These are phyloP conservation scores for Betula pendula DNA, from an alignment of 306 rosid species.

Conservation along the genomic window DNA sequence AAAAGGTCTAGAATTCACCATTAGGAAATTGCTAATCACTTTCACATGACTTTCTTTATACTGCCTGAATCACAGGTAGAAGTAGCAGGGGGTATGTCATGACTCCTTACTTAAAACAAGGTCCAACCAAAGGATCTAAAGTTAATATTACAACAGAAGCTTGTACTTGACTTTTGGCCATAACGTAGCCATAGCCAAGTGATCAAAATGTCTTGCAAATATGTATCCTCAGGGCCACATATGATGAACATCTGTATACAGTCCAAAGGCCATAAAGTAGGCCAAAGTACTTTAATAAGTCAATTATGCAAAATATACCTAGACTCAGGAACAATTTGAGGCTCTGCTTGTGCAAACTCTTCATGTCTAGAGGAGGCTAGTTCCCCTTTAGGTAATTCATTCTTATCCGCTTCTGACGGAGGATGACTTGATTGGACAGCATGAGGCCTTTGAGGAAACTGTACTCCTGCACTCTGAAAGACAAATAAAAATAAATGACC, in stretches of 20 bases:
- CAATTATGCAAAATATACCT: constrained; percentile 52
- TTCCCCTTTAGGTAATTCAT: constrained; percentile 51
- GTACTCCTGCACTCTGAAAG: constrained; percentile 85
- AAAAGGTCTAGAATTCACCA: background rate
- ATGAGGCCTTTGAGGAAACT: constrained; percentile 70
- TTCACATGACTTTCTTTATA: background rate
- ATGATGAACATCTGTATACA: background rate
- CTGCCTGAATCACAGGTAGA: background rate
- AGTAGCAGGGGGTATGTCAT: background rate
- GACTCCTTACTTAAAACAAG: background rate
- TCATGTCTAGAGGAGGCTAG: constrained; percentile 49
- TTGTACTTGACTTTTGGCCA: background rate
- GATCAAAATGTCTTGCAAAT: background rate
- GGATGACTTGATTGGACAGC: constrained; percentile 50
- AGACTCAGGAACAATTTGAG: constrained; percentile 68
- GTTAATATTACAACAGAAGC: background rate
- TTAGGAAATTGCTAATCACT: background rate
- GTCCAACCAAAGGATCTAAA: background rate
- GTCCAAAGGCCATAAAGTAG: background rate
- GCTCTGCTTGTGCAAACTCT: constrained; percentile 47
- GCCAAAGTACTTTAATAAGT: background rate
- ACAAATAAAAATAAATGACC: constrained; percentile 13
- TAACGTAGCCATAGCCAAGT: background rate
- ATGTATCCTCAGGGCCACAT: background rate
- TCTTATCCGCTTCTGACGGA: constrained; percentile 48